Evolutionary conservation across 129 eudicot species (phyloP).

Genomic region (Chrysanthemum seticuspe): DNA sequence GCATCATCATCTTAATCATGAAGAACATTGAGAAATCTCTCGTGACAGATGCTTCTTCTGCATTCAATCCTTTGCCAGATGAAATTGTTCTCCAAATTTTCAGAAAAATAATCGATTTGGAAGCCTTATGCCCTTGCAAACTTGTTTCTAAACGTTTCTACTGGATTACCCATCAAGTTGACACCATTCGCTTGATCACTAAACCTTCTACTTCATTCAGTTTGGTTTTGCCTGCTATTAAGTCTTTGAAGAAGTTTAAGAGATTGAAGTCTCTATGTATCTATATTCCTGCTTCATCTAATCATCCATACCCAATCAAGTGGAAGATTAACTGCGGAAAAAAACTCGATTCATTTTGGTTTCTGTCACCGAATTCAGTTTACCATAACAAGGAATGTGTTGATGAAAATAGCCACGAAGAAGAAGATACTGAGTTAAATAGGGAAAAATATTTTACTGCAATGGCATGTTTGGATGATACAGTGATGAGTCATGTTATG

Average conservation of each 20-base stretch:
- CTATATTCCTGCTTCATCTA: neutral
- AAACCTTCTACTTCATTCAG: neutral
- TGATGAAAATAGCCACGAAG: neutral
- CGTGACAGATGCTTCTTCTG: too few species aligned
- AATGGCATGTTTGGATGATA: constrained; percentile 5
- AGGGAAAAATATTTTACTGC: neutral
- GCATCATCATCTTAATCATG: too few species aligned
- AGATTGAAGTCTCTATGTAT: constrained; percentile 19
- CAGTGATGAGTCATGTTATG: constrained; percentile 1
- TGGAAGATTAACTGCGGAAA: constrained; percentile 24
- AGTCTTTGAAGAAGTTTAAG: constrained; percentile 18
- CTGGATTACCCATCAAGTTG: too few species aligned
- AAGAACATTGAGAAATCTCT: too few species aligned
- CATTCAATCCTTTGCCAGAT: too few species aligned
- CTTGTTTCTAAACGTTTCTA: too few species aligned
- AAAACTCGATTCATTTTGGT: constrained; percentile 13
- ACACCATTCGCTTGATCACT: neutral
- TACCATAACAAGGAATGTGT: neutral
- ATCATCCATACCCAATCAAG: neutral
- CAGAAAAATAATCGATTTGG: too few species aligned
- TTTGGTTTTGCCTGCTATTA: neutral
- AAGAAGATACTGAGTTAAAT: neutral
- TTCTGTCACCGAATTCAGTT: constrained; percentile 6
- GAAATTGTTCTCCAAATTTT: too few species aligned
- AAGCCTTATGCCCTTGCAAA: too few species aligned